Conservation (phyloP, 805 yeast species). For the Wickerhamomyces rabaulensis region DNA sequence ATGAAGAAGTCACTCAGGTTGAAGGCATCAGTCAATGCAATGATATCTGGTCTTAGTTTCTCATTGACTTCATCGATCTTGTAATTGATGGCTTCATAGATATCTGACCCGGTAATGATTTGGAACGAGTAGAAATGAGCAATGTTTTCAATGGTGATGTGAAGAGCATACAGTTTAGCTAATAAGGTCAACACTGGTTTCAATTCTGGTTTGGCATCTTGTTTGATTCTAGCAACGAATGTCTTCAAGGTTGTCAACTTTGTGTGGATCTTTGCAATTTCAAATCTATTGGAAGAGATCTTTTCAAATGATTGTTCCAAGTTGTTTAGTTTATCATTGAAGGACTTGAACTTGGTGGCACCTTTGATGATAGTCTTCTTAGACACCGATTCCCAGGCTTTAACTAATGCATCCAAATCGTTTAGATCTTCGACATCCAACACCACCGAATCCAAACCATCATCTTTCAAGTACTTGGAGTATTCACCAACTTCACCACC, state of each 20-base stretch:
- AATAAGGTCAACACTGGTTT: constrained; percentile 43
- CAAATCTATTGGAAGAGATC: constrained; percentile 21
- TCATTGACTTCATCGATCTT: constrained; percentile 28
- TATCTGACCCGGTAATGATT: constrained; percentile 38
- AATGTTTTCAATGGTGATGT: constrained; percentile 56
- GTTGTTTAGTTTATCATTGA: constrained; percentile 7
- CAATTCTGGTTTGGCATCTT: constrained; percentile 26
- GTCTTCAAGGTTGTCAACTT: constrained; percentile 29
- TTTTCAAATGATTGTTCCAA: constrained; percentile 20
- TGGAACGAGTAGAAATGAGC: constrained; percentile 54
- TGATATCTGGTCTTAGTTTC: constrained; percentile 59
- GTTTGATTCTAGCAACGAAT: constrained; percentile 22
- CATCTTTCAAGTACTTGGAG: constrained; percentile 21
- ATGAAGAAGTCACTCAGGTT: constrained; percentile 72
- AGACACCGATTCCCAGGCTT: constrained; percentile 30
- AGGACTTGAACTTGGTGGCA: constrained; percentile 11
- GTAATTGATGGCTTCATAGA: constrained; percentile 27
- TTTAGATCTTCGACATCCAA: constrained; percentile 17
- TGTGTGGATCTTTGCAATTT: constrained; percentile 32
- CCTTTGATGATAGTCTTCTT: constrained; percentile 14
- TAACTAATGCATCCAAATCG: constrained; percentile 10
- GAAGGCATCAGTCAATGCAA: constrained; percentile 80
- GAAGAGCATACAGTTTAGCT: constrained; percentile 56
- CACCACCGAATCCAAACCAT: not conserved
- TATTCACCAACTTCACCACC: constrained; percentile 26